Evolutionary conservation across 2,329 filamentous ascomycete genomes (phyloP), one percentile per base, ranked within the genome.

Genomic region (Botrytis tulipae): DNA sequence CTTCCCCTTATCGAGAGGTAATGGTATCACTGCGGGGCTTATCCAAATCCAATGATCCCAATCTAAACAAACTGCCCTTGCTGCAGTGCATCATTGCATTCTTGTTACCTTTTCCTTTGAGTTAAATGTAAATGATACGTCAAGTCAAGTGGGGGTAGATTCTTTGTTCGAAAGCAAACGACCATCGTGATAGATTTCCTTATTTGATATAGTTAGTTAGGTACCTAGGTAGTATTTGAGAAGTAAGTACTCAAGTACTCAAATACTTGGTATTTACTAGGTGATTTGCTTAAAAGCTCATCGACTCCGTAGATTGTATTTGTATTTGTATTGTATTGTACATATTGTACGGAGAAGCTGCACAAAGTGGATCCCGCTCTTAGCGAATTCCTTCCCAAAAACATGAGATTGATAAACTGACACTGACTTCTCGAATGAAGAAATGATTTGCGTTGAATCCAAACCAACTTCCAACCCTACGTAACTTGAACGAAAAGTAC

Each of bases 391-490:
- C 6, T 29, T 20, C 46, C 37, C 37, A 51, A 54, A 40, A 66
- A 54, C 60, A 72, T 72, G 46, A 72, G 25, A 35, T 66, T 37
- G 16, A 16, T 42, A 68, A 57, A 57, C n/a, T 57, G 51, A 57
- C n/a, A 29, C n/a, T 57, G 46, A 68, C n/a, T 69, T 57, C 25
- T 54, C 66, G 5, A 66, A 72, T 51, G 29, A n/a, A 72, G 70
- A 22, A 72, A 62, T 67, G 70, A 72, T 72, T 67, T 59, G 46
- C 70, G 69, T 35, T 44, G 66, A 66, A 71, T 44, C 48, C 54
- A 59, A 66, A 42, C 66, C 66, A 69, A 69, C 48, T 69, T 69
- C 48, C 66, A 69, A 69, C 48, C 69, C 67, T 40, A 46, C 44
- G 14, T 40, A 60, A 37, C 44, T 65, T 42, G 46, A 67, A 51